Evolutionary conservation across 345 rosid genomes (phyloP), one percentile per base, ranked within the genome.

Genomic region (Citrus unshiu): DNA sequence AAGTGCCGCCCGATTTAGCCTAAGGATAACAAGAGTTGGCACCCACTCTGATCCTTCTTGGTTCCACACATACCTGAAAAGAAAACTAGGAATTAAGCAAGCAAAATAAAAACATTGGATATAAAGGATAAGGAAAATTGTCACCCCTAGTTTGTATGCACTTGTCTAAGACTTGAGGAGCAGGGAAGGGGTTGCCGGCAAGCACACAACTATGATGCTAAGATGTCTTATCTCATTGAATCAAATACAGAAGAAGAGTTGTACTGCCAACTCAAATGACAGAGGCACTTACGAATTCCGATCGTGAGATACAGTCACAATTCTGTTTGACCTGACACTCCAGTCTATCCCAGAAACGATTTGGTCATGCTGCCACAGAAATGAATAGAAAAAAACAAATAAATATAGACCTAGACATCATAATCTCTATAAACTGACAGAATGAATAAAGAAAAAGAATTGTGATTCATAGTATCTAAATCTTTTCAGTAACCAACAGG

Each of bases 1-100:
- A 65, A 96, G 94, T 10, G 98, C 99, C 67, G 98, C 98, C 77
- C 95, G 98, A 83, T 96, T 96, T 76, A 94, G 92, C 88, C 99
- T 88, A 73, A 96, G 99, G 80, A 96, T 94, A 79, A 96, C 99
- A 76, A 96, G 95, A 74, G 97, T 96, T 25, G 99, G 95, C 40
- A 93, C 89, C 99, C 99, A 94, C 78, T 91, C 98, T 21, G 87
- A 66, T 46, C 98, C 98, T 90, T 94, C 98, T 24, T 82, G 83
- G 85, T 85, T 96, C 98, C 99, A 96, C 16, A 96, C 98, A 54
- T 94, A 94, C 83, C 99, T 96, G 86, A 67, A 75, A 68, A 67
- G 63, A 29, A 46, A 83, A 79, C 35, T n/a, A 74, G 14, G 16
- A 34, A 61, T 69, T 49, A 65, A 84, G 80, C 63, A 70, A 78